Percentiles rank a stretch among this genome's conserved stretches.
These are phyloP conservation scores for Hamamelis virginiana DNA, from an alignment of 164 flowering plant genomes.

Conservation along the genomic window DNA sequence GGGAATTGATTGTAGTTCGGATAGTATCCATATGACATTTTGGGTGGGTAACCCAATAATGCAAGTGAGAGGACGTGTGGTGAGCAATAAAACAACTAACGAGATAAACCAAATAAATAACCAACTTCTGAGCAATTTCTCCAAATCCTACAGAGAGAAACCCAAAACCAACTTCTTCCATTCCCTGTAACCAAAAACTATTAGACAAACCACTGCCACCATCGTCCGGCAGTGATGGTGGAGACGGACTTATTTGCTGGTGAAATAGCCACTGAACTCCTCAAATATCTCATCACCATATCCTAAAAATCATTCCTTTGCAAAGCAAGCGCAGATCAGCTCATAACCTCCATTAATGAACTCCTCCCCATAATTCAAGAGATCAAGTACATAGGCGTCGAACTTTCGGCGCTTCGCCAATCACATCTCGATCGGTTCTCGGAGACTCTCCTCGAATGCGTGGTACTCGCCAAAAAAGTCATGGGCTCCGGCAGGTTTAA, in stretches of 20 bases:
- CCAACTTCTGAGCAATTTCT: too few species aligned
- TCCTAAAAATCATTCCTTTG: slow-evolving; percentile 34
- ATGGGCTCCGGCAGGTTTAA: slow-evolving; percentile 50
- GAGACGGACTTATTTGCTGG: slow-evolving; percentile 59
- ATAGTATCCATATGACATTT: too few species aligned
- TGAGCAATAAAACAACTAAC: too few species aligned
- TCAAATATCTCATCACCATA: slow-evolving; percentile 39
- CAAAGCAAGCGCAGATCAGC: slow-evolving; percentile 48
- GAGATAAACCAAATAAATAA: too few species aligned
- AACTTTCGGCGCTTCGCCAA: slow-evolving; percentile 52
- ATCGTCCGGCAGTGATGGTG: slow-evolving; percentile 30
- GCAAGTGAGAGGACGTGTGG: too few species aligned
- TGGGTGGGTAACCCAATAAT: too few species aligned
- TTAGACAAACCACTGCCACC: too few species aligned
- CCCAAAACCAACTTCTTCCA: too few species aligned
- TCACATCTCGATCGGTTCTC: slow-evolving; percentile 50
- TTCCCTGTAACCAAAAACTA: too few species aligned
- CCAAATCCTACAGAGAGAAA: too few species aligned
- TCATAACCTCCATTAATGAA: slow-evolving; percentile 30
- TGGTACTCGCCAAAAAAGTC: slow-evolving; percentile 48
- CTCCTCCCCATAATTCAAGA: slow-evolving; percentile 62
- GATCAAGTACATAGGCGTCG: slow-evolving; percentile 70
- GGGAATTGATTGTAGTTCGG: too few species aligned
- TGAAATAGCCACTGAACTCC: slow-evolving; percentile 60
- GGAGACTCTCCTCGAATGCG: slow-evolving; percentile 38